These are phyloP conservation scores for Ulmus americana DNA, from an alignment of 331 rosid species.

Conservation along the genomic window DNA sequence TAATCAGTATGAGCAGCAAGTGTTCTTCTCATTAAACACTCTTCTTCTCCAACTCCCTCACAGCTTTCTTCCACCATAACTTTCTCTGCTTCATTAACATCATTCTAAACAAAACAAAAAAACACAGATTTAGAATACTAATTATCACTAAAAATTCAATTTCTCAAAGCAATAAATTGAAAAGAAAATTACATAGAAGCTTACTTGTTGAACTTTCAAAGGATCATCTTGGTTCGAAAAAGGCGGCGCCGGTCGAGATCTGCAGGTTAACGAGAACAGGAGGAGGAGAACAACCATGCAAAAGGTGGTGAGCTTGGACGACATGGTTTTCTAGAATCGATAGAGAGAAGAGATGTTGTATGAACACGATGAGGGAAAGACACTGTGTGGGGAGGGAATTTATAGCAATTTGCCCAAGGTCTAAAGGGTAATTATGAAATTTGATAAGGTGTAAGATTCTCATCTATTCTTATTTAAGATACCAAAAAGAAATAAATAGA, in stretches of 20 bases:
- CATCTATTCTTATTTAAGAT: neutral
- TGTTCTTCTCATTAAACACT: constrained; percentile 81
- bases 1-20: constrained; percentile 80
- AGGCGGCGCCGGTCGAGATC: constrained; percentile 23
- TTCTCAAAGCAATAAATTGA: neutral
- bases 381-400: neutral
- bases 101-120: constrained; percentile 24
- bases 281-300: constrained; percentile 30
- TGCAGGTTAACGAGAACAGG: constrained; percentile 33
- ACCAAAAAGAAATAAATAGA: neutral
- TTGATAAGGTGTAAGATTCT: neutral
- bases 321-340: constrained; percentile 17
- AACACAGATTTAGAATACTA: neutral
- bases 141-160: neutral
- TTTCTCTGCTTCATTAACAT: constrained; percentile 26
- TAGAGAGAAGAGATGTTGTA: neutral
- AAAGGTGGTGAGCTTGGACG: constrained; percentile 27
- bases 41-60: constrained; percentile 54
- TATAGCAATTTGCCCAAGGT: constrained; percentile 5
- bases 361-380: neutral
- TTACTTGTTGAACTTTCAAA: constrained; percentile 32
- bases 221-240: constrained; percentile 19
- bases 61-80: constrained; percentile 43
- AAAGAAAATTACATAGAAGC: constrained; percentile 2
- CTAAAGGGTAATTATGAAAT: constrained; percentile 8